Evolutionary conservation across 805 yeast genomes (phyloP).

Genomic region (Wickerhamiella qilinensis): DNA sequence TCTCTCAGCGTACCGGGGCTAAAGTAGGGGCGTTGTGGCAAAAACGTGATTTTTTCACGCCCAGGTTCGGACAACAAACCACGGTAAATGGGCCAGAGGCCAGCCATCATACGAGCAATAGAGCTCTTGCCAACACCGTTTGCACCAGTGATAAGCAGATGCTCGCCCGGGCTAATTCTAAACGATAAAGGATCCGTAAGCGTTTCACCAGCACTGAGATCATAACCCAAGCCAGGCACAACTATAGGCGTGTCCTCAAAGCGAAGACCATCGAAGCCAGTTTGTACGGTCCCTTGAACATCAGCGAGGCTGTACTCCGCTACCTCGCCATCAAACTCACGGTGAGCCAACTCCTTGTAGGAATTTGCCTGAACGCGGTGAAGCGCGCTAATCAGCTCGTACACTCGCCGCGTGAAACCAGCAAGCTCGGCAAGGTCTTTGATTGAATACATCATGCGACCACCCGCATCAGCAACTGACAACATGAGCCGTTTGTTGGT

Average conservation of each 20-base stretch:
- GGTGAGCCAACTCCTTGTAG: slow-evolving; percentile 11
- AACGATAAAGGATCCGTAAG: slow-evolving; percentile 49
- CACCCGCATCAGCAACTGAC: slow-evolving; percentile 88
- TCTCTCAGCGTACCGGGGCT: slow-evolving; percentile 70
- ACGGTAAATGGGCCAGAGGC: slow-evolving; percentile 77
- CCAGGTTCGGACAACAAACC: slow-evolving; percentile 63
- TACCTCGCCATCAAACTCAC: slow-evolving; percentile 3
- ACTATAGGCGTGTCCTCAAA: slow-evolving; percentile 71
- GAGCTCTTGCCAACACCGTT: slow-evolving; percentile 88
- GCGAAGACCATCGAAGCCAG: slow-evolving; percentile 60
- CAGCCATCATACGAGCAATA: slow-evolving; percentile 67
- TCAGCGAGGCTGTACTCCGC: slow-evolving; percentile 26
- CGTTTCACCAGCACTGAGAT: slow-evolving; percentile 30
- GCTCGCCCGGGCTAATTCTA: slow-evolving; percentile 45
- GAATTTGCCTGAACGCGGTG: slow-evolving; percentile 61
- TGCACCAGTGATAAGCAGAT: slow-evolving; percentile 65
- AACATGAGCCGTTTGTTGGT: slow-evolving; percentile 82
- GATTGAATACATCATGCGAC: slow-evolving; percentile 83
- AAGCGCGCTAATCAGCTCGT: slow-evolving; percentile 53
- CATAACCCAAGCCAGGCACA: slow-evolving; percentile 36
- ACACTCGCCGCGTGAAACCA: slow-evolving; percentile 79
- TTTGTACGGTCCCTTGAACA: slow-evolving; percentile 67
- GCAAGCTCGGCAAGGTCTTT: slow-evolving; percentile 83
- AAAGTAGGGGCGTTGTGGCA: slow-evolving; percentile 81
- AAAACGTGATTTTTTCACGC: slow-evolving; percentile 45